These are phyloP conservation scores for Gossypium arboreum DNA, from an alignment of 345 rosid genomes.

Conservation along the genomic window DNA sequence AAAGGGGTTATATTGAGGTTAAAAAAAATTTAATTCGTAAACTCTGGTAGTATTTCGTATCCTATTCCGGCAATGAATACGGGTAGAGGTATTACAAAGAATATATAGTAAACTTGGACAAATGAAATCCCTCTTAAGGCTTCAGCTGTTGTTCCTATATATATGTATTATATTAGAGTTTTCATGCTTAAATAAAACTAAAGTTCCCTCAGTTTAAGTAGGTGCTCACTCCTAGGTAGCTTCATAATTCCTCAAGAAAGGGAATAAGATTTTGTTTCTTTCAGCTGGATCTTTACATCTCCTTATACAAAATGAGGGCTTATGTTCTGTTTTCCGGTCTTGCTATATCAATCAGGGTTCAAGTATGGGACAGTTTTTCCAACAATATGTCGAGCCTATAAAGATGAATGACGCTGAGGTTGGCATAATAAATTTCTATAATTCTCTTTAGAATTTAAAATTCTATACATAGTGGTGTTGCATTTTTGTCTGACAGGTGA, in stretches of 20 bases:
- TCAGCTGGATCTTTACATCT: background rate
- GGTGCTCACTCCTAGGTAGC: background rate
- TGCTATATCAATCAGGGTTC: slow-evolving; percentile 61
- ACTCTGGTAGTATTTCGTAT: too few species aligned
- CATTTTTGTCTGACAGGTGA: slow-evolving; percentile 48
- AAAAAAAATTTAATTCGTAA: too few species aligned
- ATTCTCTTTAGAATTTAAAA: background rate
- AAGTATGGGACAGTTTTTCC: slow-evolving; percentile 90
- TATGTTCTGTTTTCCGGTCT: background rate
- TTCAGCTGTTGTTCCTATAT: background rate
- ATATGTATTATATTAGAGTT: background rate
- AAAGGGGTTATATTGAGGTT: too few species aligned
- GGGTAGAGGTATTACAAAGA: background rate
- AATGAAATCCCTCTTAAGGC: background rate
- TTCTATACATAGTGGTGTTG: slow-evolving; percentile 11
- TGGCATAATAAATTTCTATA: slow-evolving; percentile 16
- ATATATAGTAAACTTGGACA: too few species aligned
- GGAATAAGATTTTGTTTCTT: background rate
- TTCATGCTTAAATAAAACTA: background rate
- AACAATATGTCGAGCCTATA: slow-evolving; percentile 81
- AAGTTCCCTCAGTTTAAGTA: background rate
- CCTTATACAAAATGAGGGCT: background rate
- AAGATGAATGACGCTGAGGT: slow-evolving; percentile 87
- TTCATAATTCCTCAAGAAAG: background rate
- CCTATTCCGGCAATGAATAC: too few species aligned